Evolutionary conservation across 495 filamentous ascomycete genomes (phyloP), one percentile per base, ranked within the genome.

Genomic region (Penicillium daleae): DNA sequence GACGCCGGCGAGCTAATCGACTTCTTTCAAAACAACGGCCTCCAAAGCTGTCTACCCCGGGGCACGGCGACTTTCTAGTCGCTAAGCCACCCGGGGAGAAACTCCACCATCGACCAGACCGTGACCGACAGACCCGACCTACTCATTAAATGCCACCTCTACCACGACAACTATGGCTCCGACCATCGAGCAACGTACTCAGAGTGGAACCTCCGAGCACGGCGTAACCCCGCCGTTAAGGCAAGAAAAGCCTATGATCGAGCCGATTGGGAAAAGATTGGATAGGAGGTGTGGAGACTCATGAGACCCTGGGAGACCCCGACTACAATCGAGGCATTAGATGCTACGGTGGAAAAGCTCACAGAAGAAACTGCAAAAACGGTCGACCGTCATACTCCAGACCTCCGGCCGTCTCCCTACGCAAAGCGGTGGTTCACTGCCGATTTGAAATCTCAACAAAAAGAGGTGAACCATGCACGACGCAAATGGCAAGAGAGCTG

Each of bases 381-480:
- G 15, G 51, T 65, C 2, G 26, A 63, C 58, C 61, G 50, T 15
- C 53, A 13, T 61, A 64, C 60, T 2, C 59, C 40, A 21, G 49
- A 56, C 59, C 27, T 39, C 10, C 58, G 58, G 35, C 71, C 59
- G 56, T 59, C 61, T 33, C 66, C 61, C 12, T 73, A 73, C 61
- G 64, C 67, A 1, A 68, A 73, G 60, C 57, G 63, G 12, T 73
- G 61, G 70, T 73, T 73, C 37, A 66, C 63, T 10, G 63, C 61
- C 21, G 59, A 61, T 10, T 61, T 70, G 2, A 72, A 70, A 32
- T 32, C 39, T 12, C 60, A 70, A 27, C 60, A 69, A 40, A 39
- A 26, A 3, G 52, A 57, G 27, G 70, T 66, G 15, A 72, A 70
- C 33, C n/a, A 60, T 17, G 21, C 57, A 49, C 61, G 66, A 4